A percentile compares a stretch with the other conserved stretches of the same genome.
These are phyloP conservation scores for Fusarium abutilonis DNA, from an alignment of 2,329 filamentous ascomycete genomes.

Conservation along the genomic window DNA sequence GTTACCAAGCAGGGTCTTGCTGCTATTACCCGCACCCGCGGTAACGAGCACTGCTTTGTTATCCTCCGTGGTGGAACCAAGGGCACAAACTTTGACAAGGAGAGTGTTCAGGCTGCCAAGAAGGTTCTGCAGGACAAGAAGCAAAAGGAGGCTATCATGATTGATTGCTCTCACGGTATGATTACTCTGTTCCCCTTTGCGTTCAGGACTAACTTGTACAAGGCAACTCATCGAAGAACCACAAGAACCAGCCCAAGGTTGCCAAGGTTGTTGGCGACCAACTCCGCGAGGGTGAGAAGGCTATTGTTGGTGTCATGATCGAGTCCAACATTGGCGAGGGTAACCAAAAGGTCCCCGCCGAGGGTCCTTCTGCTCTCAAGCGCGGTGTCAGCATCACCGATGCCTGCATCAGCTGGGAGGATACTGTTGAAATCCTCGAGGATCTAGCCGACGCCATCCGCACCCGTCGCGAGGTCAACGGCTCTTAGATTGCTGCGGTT, in stretches of 20 bases:
- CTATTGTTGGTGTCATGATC: slow-evolving; percentile 97
- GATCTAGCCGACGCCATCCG: slow-evolving; percentile 86
- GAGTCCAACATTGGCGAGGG: slow-evolving; percentile 96
- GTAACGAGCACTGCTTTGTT: slow-evolving; percentile 97
- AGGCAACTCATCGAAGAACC: slow-evolving; percentile 98
- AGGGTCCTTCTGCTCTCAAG: slow-evolving; percentile 81
- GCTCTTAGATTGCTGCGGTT: slow-evolving; percentile 44
- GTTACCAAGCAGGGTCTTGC: slow-evolving; percentile 98
- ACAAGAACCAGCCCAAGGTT: slow-evolving; percentile 96
- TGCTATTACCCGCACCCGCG: slow-evolving; percentile 90
- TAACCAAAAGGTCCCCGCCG: slow-evolving; percentile 86
- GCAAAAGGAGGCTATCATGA: slow-evolving; percentile 91
- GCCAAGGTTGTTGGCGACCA: slow-evolving; percentile 84
- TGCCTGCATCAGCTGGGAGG: slow-evolving; percentile 94
- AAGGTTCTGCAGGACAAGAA: slow-evolving; percentile 83
- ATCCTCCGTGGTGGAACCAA: slow-evolving; percentile 91
- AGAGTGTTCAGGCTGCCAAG: slow-evolving; percentile 81
- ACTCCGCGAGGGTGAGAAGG: slow-evolving; percentile 84
- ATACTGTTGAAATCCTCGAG: slow-evolving; percentile 82
- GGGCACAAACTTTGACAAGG: slow-evolving; percentile 93
- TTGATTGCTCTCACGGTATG: slow-evolving; percentile 95
- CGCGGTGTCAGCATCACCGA: slow-evolving; percentile 95
- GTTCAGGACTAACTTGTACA: slow-evolving; percentile 7
- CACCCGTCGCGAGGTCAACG: slow-evolving; percentile 70
- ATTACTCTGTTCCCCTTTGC: slow-evolving; percentile 53